Conservation (phyloP, 352 stramenopile species). For the Phytophthora fragariaefolia region DNA sequence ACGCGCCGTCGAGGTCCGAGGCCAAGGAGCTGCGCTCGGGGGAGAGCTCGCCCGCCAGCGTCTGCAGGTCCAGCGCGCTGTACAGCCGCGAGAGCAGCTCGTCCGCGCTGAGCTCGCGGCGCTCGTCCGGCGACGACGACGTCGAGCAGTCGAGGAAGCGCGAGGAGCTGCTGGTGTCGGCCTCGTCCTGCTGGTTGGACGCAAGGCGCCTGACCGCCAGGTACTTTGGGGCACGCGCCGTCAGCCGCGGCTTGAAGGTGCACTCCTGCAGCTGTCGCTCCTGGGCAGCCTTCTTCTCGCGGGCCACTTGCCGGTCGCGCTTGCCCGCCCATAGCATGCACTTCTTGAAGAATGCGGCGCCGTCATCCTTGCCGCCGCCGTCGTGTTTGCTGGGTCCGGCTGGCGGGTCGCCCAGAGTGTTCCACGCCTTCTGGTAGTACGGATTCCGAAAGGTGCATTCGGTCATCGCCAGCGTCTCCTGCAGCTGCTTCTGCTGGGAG, state of each 20-base stretch:
- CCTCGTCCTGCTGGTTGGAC: conserved; percentile 27
- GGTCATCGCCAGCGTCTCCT: conserved; percentile 41
- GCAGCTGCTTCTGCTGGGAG: conserved; percentile 39
- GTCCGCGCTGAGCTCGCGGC: conserved; percentile 7
- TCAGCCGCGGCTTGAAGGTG: conserved; percentile 56
- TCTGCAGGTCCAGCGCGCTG: conserved; percentile 41
- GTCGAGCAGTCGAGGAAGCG: conserved; percentile 15
- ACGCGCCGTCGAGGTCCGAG: conserved; percentile 14
- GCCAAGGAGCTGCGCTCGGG: conserved; percentile 10
- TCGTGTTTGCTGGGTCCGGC: conserved; percentile 8
- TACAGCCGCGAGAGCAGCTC: conserved; percentile 32
- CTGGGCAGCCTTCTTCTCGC: conserved; percentile 46
- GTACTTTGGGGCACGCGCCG: conserved; percentile 18
- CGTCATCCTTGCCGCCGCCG: not conserved
- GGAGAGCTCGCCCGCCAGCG: conserved; percentile 27
- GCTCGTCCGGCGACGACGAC: conserved; percentile 4
- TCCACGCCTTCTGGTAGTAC: conserved; percentile 51
- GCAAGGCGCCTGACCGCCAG: not conserved
- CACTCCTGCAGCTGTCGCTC: conserved; percentile 56
- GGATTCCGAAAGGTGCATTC: conserved; percentile 74
- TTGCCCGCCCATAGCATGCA: conserved; percentile 52
- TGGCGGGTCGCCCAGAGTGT: conserved; percentile 14
- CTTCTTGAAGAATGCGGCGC: conserved; percentile 53
- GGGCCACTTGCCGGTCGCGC: conserved; percentile 41
- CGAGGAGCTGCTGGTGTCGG: not conserved